A percentile compares a stretch with the other conserved stretches of the same genome.
Evolutionary conservation across 2,329 filamentous ascomycete species (phyloP).

Genomic region (Xylogone sp.): DNA sequence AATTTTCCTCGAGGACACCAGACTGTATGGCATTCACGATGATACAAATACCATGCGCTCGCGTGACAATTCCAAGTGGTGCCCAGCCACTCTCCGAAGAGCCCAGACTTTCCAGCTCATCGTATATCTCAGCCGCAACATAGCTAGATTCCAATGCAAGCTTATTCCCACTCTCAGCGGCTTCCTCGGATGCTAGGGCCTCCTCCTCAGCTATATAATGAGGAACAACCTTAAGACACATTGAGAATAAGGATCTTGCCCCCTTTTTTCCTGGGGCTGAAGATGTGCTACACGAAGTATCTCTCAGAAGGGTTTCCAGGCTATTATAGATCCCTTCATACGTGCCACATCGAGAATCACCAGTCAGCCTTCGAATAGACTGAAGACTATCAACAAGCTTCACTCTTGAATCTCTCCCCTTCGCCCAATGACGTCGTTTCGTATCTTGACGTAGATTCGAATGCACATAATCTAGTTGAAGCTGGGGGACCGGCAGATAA

Average conservation of each 20-base stretch:
- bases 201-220: conserved; percentile 44
- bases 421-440: conserved; percentile 4
- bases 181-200: conserved; percentile 34
- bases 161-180: conserved; percentile 33
- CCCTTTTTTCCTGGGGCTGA: conserved; percentile 17
- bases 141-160: conserved; percentile 28
- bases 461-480: not conserved
- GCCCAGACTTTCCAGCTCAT: conserved; percentile 43
- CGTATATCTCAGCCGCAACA: conserved; percentile 43
- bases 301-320: conserved; percentile 40
- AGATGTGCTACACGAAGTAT: conserved; percentile 27
- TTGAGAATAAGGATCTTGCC: conserved; percentile 40
- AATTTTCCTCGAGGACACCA: conserved; percentile 37
- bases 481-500: not conserved
- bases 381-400: conserved; percentile 27
- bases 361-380: conserved; percentile 27
- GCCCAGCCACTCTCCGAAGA: conserved; percentile 39
- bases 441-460: not conserved
- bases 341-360: conserved; percentile 30
- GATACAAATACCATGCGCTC: conserved; percentile 42
- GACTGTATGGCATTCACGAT: conserved; percentile 38
- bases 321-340: conserved; percentile 43
- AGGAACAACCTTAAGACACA: conserved; percentile 46
- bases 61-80: conserved; percentile 40
- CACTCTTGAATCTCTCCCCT: conserved; percentile 2